These are phyloP conservation scores for Phylloporus scabripes DNA, from an alignment of 768 basidiomycete species.

Conservation along the genomic window DNA sequence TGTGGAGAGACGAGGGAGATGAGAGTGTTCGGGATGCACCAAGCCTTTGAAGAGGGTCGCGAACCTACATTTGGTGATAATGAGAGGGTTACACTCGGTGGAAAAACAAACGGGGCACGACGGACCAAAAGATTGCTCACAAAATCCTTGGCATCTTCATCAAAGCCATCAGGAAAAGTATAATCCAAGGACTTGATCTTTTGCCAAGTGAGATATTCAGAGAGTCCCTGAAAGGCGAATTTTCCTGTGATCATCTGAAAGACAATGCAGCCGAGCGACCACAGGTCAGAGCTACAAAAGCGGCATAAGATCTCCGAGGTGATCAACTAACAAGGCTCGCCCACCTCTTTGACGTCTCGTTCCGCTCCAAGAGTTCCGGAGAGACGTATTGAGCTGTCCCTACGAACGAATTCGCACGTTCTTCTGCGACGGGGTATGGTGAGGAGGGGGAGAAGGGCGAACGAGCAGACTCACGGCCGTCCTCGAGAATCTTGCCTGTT, in stretches of 20 bases:
- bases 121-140: constrained; percentile 69
- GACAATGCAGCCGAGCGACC: constrained; percentile 92
- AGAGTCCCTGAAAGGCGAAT: constrained; percentile 86
- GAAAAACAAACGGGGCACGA: not conserved
- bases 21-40: constrained; percentile 43
- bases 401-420: constrained; percentile 69
- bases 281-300: constrained; percentile 73
- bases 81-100: not conserved
- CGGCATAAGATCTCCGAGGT: not conserved
- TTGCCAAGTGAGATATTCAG: constrained; percentile 93
- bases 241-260: constrained; percentile 90
- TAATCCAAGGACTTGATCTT: constrained; percentile 89
- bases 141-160: constrained; percentile 74
- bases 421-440: constrained; percentile 30
- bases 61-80: constrained; percentile 39
- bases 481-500: constrained; percentile 72
- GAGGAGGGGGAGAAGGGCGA: not conserved
- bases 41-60: constrained; percentile 53
- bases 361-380: constrained; percentile 73
- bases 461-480: constrained; percentile 40
- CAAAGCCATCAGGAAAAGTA: constrained; percentile 81
- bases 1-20: constrained; percentile 44
- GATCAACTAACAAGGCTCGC: not conserved
- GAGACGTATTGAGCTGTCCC: constrained; percentile 89
- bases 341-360: constrained; percentile 74